A percentile compares a stretch with the other conserved stretches of the same genome.
These are phyloP conservation scores for Aurinia saxatilis DNA, from an alignment of 345 rosid genomes.

Conservation along the genomic window DNA sequence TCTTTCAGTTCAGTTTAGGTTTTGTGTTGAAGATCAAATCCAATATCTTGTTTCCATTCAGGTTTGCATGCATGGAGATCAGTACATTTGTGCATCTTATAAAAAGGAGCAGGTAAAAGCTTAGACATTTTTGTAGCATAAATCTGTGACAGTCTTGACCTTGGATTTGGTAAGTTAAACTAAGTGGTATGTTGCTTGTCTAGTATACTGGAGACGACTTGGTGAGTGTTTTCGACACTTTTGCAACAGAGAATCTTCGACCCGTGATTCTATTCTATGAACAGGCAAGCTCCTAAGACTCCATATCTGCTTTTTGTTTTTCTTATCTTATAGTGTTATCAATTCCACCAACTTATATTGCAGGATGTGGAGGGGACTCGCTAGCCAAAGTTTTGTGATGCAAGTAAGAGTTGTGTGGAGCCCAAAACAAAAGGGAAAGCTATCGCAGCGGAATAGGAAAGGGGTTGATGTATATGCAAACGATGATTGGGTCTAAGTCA, in stretches of 20 bases:
- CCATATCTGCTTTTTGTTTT: neutral
- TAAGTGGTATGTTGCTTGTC: neutral
- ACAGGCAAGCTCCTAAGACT: neutral
- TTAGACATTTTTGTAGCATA: neutral
- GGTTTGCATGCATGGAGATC: neutral
- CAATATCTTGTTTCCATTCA: neutral
- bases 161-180: neutral
- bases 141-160: too few species aligned
- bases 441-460: too few species aligned
- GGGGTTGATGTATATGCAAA: too few species aligned
- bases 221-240: neutral
- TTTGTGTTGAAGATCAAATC: neutral
- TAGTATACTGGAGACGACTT: neutral
- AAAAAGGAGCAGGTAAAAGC: neutral
- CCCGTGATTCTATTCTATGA: neutral
- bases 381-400: neutral
- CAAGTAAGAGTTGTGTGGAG: neutral
- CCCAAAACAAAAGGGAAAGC: too few species aligned
- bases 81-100: neutral
- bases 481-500: too few species aligned
- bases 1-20: too few species aligned
- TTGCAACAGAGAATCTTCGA: neutral
- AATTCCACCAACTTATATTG: neutral
- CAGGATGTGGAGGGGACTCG: neutral
- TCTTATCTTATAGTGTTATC: neutral